phyloP scores from a whole-genome alignment of 2,329 filamentous ascomycete species.

The Alternaria ethzedia region DNA sequence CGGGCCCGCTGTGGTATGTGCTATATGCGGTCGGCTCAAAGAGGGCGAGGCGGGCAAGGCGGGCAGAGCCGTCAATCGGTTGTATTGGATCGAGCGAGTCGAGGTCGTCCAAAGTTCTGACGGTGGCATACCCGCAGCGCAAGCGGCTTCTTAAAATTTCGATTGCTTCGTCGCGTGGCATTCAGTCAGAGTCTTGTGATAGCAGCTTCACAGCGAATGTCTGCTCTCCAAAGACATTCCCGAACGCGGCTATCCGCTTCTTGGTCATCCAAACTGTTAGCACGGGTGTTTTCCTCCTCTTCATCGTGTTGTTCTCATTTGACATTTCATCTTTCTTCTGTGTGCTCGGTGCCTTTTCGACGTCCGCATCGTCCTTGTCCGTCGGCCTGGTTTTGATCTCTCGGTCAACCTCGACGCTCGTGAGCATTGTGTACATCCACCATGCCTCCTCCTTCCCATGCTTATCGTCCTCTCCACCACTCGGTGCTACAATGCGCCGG shows the following conservation, averaged over 20 bases:
- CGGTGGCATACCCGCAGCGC: neutral
- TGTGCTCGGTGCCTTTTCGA: neutral
- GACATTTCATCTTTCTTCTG: slow-evolving; percentile 11
- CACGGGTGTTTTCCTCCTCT: slow-evolving; percentile 20
- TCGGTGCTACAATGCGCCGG: slow-evolving; percentile 15
- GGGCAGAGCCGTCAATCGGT: neutral
- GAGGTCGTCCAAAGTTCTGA: neutral
- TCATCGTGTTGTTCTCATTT: neutral
- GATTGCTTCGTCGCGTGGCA: neutral
- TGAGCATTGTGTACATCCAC: slow-evolving; percentile 26
- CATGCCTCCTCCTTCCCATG: slow-evolving; percentile 14
- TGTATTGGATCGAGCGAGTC: neutral
- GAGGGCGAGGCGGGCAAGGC: neutral
- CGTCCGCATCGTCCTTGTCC: neutral
- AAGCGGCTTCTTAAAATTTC: neutral
- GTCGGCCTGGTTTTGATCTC: neutral
- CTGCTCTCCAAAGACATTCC: slow-evolving; percentile 27
- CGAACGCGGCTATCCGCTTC: slow-evolving; percentile 20
- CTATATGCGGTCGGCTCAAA: neutral
- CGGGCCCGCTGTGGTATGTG: neutral
- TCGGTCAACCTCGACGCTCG: slow-evolving; percentile 15
- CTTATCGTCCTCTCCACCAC: neutral
- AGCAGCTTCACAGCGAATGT: slow-evolving; percentile 10
- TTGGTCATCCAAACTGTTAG: slow-evolving; percentile 31
- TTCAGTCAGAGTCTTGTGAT: slow-evolving; percentile 4